A percentile compares a stretch with the other conserved stretches of the same genome.
Evolutionary conservation across 208 protist species (phyloP).

Genomic region (Acanthamoeba healyi): DNA sequence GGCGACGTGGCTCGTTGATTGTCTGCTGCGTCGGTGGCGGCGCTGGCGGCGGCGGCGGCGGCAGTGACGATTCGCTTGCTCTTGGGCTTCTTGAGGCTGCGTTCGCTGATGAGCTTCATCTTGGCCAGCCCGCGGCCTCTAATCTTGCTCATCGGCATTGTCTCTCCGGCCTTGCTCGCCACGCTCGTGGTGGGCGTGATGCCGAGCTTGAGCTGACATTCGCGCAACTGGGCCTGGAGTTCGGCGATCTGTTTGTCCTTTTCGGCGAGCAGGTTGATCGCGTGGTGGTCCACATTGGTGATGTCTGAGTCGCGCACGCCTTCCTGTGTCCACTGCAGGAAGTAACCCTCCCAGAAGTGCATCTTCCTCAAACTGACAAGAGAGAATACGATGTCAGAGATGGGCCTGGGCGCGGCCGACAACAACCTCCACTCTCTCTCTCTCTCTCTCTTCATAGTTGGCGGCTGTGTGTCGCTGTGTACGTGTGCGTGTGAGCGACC

Average conservation of each 20-base stretch:
- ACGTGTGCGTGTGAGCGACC: neutral
- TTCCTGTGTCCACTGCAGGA: constrained; percentile 22
- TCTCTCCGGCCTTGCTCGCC: neutral
- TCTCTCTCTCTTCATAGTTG: too few species aligned
- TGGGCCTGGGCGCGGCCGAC: neutral
- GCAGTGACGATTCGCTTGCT: neutral
- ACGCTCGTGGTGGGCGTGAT: neutral
- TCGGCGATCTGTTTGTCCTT: constrained; percentile 57
- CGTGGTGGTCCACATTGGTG: neutral
- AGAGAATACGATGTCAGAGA: too few species aligned
- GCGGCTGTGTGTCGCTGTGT: too few species aligned
- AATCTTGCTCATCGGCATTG: neutral
- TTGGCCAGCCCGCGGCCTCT: neutral
- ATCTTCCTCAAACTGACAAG: constrained; percentile 3
- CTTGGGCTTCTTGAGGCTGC: neutral
- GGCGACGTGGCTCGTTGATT: neutral
- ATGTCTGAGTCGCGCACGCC: neutral
- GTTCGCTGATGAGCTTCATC: constrained; percentile 43
- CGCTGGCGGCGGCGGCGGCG: too few species aligned
- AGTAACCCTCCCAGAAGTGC: constrained; percentile 70
- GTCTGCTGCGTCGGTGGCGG: neutral
- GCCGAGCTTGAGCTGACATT: neutral
- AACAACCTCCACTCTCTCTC: too few species aligned
- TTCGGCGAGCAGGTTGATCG: neutral
- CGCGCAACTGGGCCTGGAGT: constrained; percentile 38